phyloP scores from a whole-genome alignment of 1,284 basidiomycete genomes.

The Golubevia pallescens region DNA sequence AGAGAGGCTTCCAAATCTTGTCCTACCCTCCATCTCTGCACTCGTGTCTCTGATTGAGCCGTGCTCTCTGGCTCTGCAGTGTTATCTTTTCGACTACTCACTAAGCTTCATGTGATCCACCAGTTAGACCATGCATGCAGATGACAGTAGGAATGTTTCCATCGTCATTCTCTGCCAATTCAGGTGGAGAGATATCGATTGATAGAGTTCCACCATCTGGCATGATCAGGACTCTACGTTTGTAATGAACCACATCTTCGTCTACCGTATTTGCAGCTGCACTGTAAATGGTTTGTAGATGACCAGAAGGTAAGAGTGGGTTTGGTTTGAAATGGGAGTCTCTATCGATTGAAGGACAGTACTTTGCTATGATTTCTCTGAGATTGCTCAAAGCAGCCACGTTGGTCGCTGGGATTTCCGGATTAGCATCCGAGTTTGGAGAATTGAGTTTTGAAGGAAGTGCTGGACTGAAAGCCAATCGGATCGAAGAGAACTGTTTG shows the following conservation, averaged over 20 bases:
- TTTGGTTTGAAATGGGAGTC: neutral
- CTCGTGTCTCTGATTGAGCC: no score
- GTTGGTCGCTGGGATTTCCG: neutral
- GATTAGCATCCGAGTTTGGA: neutral
- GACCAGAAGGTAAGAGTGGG: conserved; percentile 25
- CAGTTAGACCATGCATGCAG: conserved; percentile 56
- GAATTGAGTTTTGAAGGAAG: neutral
- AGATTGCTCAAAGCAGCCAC: neutral
- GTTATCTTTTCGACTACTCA: conserved; percentile 7
- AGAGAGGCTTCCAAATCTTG: no score
- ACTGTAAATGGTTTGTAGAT: conserved; percentile 57
- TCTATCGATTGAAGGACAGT: neutral
- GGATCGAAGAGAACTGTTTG: neutral
- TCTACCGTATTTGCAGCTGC: conserved; percentile 34
- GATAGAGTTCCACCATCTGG: conserved; percentile 58
- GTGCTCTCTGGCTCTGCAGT: no score
- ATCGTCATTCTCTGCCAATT: conserved; percentile 17
- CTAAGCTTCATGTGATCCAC: conserved; percentile 58
- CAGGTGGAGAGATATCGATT: conserved; percentile 42
- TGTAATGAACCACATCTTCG: conserved; percentile 45
- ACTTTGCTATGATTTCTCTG: neutral
- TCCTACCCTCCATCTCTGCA: neutral
- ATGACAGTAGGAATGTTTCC: conserved; percentile 40
- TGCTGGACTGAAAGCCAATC: neutral
- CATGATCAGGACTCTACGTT: conserved; percentile 42